These are phyloP conservation scores for Phytophthora kernoviae DNA, from an alignment of 352 stramenopile genomes.

Conservation along the genomic window DNA sequence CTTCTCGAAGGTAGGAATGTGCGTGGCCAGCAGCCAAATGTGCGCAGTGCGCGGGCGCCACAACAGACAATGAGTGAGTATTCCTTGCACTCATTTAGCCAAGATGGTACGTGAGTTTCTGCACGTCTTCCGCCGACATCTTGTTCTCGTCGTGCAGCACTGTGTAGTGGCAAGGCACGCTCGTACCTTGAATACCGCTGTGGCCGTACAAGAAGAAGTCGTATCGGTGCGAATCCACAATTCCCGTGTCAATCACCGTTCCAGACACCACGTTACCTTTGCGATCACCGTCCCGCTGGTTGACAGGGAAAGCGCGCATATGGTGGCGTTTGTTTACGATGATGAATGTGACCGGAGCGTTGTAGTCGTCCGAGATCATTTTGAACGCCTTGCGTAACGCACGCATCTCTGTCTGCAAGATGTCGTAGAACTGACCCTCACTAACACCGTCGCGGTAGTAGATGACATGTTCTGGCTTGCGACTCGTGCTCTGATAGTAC, in stretches of 20 bases:
- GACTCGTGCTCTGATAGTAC: constrained; percentile 66
- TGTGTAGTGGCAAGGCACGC: constrained; percentile 74
- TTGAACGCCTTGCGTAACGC: constrained; percentile 65
- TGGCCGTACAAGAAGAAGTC: constrained; percentile 88
- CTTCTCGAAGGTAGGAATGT: constrained; percentile 70
- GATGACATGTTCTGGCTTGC: constrained; percentile 69
- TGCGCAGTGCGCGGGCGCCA: constrained; percentile 79
- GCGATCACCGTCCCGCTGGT: constrained; percentile 38
- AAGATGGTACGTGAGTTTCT: constrained; percentile 62
- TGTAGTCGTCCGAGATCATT: constrained; percentile 54
- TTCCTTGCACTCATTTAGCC: constrained; percentile 80
- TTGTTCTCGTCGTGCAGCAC: constrained; percentile 76
- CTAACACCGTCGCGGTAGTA: constrained; percentile 86
- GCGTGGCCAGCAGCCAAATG: constrained; percentile 79
- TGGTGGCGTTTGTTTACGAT: constrained; percentile 88
- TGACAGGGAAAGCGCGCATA: constrained; percentile 64
- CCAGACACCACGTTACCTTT: constrained; percentile 62
- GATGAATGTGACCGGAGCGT: constrained; percentile 76
- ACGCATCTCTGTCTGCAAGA: constrained; percentile 70
- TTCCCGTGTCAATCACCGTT: constrained; percentile 68
- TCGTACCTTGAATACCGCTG: constrained; percentile 72
- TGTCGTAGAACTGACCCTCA: constrained; percentile 73
- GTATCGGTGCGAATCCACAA: constrained; percentile 75
- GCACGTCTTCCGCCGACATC: constrained; percentile 55
- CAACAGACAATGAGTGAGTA: constrained; percentile 77